Evolutionary conservation across 805 yeast genomes (phyloP).

Genomic region (Ogataea glucozyma): DNA sequence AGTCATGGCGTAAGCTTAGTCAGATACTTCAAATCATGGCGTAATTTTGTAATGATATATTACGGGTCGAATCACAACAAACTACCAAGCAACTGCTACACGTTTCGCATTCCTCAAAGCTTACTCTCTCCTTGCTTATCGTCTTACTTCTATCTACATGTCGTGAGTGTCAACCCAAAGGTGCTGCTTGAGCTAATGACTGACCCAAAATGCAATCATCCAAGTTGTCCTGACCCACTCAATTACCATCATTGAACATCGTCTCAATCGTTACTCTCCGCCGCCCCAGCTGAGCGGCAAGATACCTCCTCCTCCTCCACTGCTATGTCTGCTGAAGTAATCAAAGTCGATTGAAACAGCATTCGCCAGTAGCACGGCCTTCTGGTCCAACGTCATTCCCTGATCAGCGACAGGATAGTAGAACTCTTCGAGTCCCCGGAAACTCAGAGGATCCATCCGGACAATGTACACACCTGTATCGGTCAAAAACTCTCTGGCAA

Average conservation of each 20-base stretch:
- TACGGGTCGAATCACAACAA: too few relatives aligned
- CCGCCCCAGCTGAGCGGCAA: conserved; percentile 24
- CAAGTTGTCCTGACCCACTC: not conserved
- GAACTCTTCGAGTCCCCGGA: conserved; percentile 54
- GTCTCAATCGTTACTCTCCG: conserved; percentile 13
- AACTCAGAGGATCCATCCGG: conserved; percentile 75
- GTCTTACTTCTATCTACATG: too few relatives aligned
- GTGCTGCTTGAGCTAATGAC: too few relatives aligned
- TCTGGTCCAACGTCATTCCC: conserved; percentile 68
- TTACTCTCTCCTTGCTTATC: too few relatives aligned
- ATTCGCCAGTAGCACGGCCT: conserved; percentile 82
- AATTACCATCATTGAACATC: not conserved
- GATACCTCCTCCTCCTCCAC: conserved; percentile 52
- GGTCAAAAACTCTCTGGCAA: conserved; percentile 89
- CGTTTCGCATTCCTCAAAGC: too few relatives aligned
- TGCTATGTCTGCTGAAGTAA: conserved; percentile 91
- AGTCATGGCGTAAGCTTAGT: too few relatives aligned
- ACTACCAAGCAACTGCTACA: too few relatives aligned
- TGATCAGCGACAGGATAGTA: conserved; percentile 47
- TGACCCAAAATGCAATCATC: too few relatives aligned
- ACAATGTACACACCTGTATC: conserved; percentile 92
- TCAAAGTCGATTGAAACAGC: conserved; percentile 95
- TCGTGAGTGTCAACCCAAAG: too few relatives aligned
- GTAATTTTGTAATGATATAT: too few relatives aligned
- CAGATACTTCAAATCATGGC: too few relatives aligned